phyloP scores from a whole-genome alignment of 208 protist genomes.

The Porcisia deanei region DNA sequence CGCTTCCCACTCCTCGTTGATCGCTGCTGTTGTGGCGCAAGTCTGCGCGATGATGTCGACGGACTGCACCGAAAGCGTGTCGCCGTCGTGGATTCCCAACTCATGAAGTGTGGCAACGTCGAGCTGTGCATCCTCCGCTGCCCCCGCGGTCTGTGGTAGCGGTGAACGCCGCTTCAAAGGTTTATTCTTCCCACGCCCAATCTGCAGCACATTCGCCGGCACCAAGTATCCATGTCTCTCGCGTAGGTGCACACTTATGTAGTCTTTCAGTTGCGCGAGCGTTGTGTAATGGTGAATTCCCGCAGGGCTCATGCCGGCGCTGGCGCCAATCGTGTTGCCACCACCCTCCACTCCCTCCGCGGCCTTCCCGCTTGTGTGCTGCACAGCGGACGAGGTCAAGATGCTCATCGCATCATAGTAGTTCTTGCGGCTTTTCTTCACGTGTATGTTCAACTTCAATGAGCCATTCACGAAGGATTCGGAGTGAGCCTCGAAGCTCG shows the following conservation, averaged over 20 bases:
- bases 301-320: conserved; percentile 2
- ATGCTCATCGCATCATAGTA: conserved; percentile 73
- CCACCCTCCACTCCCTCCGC: background rate
- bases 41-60: conserved; percentile 42
- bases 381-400: conserved; percentile 32
- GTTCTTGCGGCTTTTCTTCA: conserved; percentile 69
- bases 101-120: conserved; percentile 66
- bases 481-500: conserved; percentile 37
- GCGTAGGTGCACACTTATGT: conserved; percentile 49
- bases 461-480: conserved; percentile 57
- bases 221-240: conserved; percentile 60
- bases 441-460: conserved; percentile 65
- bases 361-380: conserved; percentile 2
- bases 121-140: conserved; percentile 4
- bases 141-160: background rate
- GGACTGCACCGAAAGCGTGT: conserved; percentile 62
- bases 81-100: conserved; percentile 67
- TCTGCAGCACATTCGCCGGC: conserved; percentile 43
- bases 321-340: background rate
- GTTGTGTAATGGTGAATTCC: conserved; percentile 73
- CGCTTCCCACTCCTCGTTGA: conserved; percentile 59
- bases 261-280: conserved; percentile 47
- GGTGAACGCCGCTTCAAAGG: conserved; percentile 39
- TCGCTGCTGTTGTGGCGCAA: conserved; percentile 20
- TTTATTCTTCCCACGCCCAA: conserved; percentile 57